Base-by-base conservation (phyloP, 805 yeast species). In the Candida alai region DNA sequence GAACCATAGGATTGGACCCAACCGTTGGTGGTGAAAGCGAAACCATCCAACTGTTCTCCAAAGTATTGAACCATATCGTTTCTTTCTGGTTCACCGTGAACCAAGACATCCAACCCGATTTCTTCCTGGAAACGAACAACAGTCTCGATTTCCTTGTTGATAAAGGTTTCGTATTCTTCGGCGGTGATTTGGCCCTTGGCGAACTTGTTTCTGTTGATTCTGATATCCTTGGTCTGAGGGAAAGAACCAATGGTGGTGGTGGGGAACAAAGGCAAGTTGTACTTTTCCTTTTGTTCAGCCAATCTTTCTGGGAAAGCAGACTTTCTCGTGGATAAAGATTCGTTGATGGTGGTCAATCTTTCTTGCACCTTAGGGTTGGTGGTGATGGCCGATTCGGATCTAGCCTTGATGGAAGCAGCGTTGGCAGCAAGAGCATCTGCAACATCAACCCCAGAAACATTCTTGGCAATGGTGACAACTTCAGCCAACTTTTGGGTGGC, bases 1-100 rank as follows among this genome's bases (percentile, higher is more conserved):
- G 98, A 89, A 78, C 99, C 99, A 70, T 90, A 93, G 52, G 98
- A 93, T 79, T 93, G 99, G 58, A 93, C 99, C 99, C 99, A 93
- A 72, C 99, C 99, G 79, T 87, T 87, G 54, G 84, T 75, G 71
- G 98, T 93, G 81, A 93, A 93, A 54, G 95, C 96, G 67, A 84
- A 93, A 71, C 99, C 99, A 63, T 85, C 84, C 66, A 93, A 77
- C 77, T 87, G 88, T 77, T 93, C 98, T 78, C 98, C 99, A 52
- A 93, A 93, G 83, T 90, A 93, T 78, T 93, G 98, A 60, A 93
- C 98, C 99, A 93, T 93, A 76, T 93, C 99, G 76, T 93, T 93
- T 81, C 99, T 85, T 81, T 93, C 98, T 70, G 99, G 98, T 78
- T 93, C 99, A 77, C 99, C 99, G 73, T 93, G 98, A 51, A 93